Conservation (phyloP, 2,329 filamentous ascomycete species). For the Pyrenochaeta sp. region DNA sequence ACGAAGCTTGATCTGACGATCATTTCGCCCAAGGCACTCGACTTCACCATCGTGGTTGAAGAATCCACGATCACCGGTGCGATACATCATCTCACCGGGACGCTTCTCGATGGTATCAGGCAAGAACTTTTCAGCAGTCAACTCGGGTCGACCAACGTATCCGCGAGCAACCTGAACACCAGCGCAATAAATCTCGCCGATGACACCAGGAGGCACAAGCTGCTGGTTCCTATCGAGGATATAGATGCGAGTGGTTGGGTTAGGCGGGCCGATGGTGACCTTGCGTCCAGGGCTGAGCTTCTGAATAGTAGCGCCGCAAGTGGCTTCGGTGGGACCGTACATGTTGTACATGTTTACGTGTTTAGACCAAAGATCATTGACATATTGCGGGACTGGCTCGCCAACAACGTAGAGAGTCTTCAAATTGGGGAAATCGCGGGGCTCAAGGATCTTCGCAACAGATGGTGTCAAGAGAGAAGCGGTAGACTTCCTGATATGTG, state of each 20-base stretch:
- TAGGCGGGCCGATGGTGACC: slow-evolving; percentile 50
- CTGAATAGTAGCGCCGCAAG: slow-evolving; percentile 49
- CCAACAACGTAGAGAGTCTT: slow-evolving; percentile 50
- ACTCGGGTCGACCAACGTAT: slow-evolving; percentile 48
- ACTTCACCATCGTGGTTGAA: slow-evolving; percentile 48
- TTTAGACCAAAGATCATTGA: slow-evolving; percentile 44
- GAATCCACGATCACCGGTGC: slow-evolving; percentile 54
- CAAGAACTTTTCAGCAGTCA: slow-evolving; percentile 41
- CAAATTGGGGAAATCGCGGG: slow-evolving; percentile 41
- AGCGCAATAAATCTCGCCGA: slow-evolving; percentile 54
- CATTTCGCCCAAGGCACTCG: slow-evolving; percentile 50
- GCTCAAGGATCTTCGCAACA: slow-evolving; percentile 41
- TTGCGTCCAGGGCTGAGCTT: slow-evolving; percentile 22
- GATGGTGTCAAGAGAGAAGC: slow-evolving; percentile 52
- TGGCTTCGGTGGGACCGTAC: slow-evolving; percentile 56
- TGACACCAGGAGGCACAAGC: slow-evolving; percentile 41
- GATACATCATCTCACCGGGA: slow-evolving; percentile 45
- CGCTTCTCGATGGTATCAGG: slow-evolving; percentile 34
- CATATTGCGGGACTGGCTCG: slow-evolving; percentile 45
- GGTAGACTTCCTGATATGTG: slow-evolving; percentile 37
- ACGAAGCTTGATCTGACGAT: slow-evolving; percentile 51
- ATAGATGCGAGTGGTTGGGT: slow-evolving; percentile 49
- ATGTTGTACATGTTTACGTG: slow-evolving; percentile 48
- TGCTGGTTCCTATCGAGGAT: slow-evolving; percentile 48
- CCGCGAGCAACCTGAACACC: slow-evolving; percentile 54